Evolutionary conservation across 2,329 filamentous ascomycete genomes (phyloP).

Genomic region (Metarhizium brunneum): DNA sequence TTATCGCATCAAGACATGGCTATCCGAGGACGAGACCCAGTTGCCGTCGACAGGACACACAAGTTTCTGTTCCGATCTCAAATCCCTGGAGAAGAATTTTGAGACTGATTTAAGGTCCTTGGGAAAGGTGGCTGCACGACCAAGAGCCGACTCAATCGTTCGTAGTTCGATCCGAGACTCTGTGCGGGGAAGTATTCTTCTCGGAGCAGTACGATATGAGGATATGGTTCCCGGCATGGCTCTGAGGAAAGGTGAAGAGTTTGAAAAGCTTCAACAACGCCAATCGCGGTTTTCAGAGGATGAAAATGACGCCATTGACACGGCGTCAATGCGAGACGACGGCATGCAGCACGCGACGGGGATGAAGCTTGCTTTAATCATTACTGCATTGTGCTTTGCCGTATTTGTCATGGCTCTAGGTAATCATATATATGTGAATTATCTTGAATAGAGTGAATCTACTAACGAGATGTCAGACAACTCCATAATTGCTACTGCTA

Average conservation of each 20-base stretch:
- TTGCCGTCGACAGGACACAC: constrained; percentile 10
- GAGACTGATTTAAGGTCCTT: not conserved
- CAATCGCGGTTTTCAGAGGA: not conserved
- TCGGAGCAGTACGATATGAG: constrained; percentile 6
- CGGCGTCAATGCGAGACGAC: not conserved
- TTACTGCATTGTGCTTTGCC: constrained; percentile 28
- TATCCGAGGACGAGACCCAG: constrained; percentile 15
- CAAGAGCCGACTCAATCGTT: not conserved
- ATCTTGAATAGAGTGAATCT: not conserved
- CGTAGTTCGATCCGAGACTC: not conserved
- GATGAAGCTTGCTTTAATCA: constrained; percentile 12
- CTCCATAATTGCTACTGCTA: constrained; percentile 33
- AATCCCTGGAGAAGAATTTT: constrained; percentile 11
- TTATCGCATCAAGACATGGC: constrained; percentile 15
- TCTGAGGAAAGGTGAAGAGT: constrained; percentile 13
- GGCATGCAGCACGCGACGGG: not conserved
- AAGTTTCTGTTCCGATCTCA: constrained; percentile 12
- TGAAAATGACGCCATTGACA: not conserved
- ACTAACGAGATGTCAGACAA: constrained; percentile 13
- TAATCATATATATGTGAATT: constrained; percentile 3
- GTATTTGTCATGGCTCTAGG: constrained; percentile 32
- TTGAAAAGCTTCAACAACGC: constrained; percentile 16
- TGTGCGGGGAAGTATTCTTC: not conserved
- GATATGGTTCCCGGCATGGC: constrained; percentile 11
- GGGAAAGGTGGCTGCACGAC: not conserved